phyloP scores from a whole-genome alignment of 257 asterid genomes.

The Oldenlandia corymbosa region DNA sequence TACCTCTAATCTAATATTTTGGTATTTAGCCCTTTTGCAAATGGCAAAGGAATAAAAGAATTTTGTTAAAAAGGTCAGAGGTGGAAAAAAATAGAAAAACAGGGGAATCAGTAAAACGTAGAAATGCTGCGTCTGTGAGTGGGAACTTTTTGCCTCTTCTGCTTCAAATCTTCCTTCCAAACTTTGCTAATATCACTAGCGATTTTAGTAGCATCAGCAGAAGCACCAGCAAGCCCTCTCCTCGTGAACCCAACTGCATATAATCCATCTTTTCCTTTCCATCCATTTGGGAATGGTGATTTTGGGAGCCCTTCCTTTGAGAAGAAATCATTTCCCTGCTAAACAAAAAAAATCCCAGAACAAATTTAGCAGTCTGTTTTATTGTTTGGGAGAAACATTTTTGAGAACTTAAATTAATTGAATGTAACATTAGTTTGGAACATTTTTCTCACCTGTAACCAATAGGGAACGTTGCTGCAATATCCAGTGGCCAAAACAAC shows the following conservation, averaged over 20 bases:
- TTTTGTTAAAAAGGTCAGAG: constrained; percentile 6
- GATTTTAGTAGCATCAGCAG: constrained; percentile 69
- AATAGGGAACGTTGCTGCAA: constrained; percentile 84
- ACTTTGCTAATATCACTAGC: constrained; percentile 64
- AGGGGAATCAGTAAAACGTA: constrained; percentile 28
- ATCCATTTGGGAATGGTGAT: constrained; percentile 53
- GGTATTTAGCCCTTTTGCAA: background rate
- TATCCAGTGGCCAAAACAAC: constrained; percentile 85
- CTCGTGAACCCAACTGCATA: constrained; percentile 88
- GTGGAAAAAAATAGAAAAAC: no score
- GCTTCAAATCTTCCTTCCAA: constrained; percentile 66
- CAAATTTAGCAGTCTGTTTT: constrained; percentile 22
- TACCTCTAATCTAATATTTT: background rate
- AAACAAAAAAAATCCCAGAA: constrained; percentile 1
- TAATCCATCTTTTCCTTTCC: constrained; percentile 79
- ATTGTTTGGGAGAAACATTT: no score
- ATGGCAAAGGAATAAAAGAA: constrained; percentile 20
- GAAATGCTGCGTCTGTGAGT: constrained; percentile 78
- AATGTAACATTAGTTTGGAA: background rate
- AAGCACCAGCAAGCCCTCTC: constrained; percentile 85
- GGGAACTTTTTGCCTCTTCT: constrained; percentile 66
- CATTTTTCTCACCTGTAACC: constrained; percentile 74
- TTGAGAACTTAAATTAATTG: no score
- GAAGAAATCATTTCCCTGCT: constrained; percentile 72
- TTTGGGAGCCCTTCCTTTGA: constrained; percentile 62